Conservation (phyloP, 352 stramenopile genomes). For the Globisporangium polare region DNA sequence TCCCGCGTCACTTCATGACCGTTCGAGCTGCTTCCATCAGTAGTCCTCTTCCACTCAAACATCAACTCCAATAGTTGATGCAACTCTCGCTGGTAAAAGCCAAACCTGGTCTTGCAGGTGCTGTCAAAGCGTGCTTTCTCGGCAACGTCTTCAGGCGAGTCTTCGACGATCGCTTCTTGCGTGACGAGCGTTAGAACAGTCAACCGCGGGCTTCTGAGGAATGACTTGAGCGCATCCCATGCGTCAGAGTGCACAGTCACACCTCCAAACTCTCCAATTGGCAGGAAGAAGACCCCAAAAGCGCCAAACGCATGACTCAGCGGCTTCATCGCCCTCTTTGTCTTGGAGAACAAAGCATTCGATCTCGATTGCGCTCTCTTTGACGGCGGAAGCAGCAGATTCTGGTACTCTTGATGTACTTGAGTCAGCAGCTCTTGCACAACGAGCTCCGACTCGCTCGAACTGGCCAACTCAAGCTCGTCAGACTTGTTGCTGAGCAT, state of each 20-base stretch:
- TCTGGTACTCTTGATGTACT: slow-evolving; percentile 43
- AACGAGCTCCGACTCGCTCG: slow-evolving; percentile 19
- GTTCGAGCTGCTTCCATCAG: background rate
- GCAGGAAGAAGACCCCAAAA: slow-evolving; percentile 53
- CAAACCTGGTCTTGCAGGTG: slow-evolving; percentile 30
- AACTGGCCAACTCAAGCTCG: slow-evolving; percentile 12
- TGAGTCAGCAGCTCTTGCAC: slow-evolving; percentile 18
- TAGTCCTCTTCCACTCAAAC: slow-evolving; percentile 33
- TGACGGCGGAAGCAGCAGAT: slow-evolving; percentile 46
- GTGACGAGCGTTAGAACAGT: slow-evolving; percentile 32
- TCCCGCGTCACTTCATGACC: slow-evolving; percentile 9
- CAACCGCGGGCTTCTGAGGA: slow-evolving; percentile 37
- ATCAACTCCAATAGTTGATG: slow-evolving; percentile 31
- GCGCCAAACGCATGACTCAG: slow-evolving; percentile 34
- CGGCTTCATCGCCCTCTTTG: slow-evolving; percentile 17
- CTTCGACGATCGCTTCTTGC: slow-evolving; percentile 31
- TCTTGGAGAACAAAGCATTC: background rate
- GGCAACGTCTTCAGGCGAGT: slow-evolving; percentile 41
- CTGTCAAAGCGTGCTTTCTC: slow-evolving; percentile 38
- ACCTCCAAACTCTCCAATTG: slow-evolving; percentile 15
- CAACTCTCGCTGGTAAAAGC: slow-evolving; percentile 41
- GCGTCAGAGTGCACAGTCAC: slow-evolving; percentile 15
- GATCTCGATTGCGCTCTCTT: slow-evolving; percentile 20
- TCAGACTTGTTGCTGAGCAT: slow-evolving; percentile 39
- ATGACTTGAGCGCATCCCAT: slow-evolving; percentile 29